Evolutionary conservation across 768 basidiomycete species (phyloP).

Genomic region (Tricholoma saponaceum): DNA sequence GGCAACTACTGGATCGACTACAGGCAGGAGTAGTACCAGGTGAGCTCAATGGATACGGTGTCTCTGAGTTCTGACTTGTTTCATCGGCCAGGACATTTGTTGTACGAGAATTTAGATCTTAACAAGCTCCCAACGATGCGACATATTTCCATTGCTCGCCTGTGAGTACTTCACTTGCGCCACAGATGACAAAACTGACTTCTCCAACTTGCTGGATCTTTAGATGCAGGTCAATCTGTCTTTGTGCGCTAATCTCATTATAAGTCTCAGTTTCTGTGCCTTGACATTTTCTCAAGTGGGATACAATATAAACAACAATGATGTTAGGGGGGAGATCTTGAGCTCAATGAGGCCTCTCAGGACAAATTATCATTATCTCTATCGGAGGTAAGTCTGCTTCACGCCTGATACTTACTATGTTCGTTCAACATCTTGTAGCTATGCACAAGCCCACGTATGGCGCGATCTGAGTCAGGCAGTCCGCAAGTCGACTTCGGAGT

Average conservation of each 20-base stretch:
- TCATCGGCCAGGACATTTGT: constrained; percentile 19
- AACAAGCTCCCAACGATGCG: constrained; percentile 19
- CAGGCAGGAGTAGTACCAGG: constrained; percentile 23
- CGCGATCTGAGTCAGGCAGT: constrained; percentile 18
- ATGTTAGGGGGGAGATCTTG: constrained; percentile 5
- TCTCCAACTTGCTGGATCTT: not conserved
- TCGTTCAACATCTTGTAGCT: constrained; percentile 8
- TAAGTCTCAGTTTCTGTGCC: not conserved
- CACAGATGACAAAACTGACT: not conserved
- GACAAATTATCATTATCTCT: not conserved
- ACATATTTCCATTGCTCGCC: constrained; percentile 39
- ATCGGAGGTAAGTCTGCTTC: not conserved
- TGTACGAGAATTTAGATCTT: constrained; percentile 22
- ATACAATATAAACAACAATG: constrained; percentile 23
- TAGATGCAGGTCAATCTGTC: constrained; percentile 44
- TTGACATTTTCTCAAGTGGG: constrained; percentile 21
- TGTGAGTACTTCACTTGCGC: constrained; percentile 31
- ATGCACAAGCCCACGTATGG: constrained; percentile 24
- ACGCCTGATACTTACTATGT: not conserved
- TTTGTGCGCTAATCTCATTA: constrained; percentile 32
- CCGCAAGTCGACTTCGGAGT: constrained; percentile 8
- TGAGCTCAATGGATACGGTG: constrained; percentile 8
- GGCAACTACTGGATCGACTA: constrained; percentile 23
- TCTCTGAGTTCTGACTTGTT: not conserved
- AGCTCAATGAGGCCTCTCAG: constrained; percentile 11